Conservation (phyloP, 2,329 filamentous ascomycete genomes). For the Gliomastix tumulicola region DNA sequence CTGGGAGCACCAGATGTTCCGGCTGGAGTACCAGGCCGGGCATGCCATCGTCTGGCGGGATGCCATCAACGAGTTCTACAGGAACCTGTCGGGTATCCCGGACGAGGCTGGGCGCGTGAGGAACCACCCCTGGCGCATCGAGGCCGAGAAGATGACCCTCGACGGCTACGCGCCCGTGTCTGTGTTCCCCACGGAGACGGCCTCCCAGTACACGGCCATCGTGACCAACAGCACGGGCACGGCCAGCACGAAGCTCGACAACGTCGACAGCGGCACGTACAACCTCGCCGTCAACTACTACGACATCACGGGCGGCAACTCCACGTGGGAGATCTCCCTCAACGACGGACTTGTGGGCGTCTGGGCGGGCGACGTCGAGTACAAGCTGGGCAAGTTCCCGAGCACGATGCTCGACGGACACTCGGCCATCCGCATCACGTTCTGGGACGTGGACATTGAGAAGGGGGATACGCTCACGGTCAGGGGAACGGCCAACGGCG, state of each 20-base stretch:
- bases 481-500: constrained; percentile 49
- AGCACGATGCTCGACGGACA: constrained; percentile 57
- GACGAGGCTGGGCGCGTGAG: constrained; percentile 50
- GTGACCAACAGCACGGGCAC: constrained; percentile 41
- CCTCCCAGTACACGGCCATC: constrained; percentile 47
- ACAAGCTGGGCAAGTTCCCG: constrained; percentile 49
- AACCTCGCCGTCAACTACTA: constrained; percentile 62
- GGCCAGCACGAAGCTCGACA: constrained; percentile 35
- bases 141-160: constrained; percentile 59
- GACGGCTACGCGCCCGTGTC: constrained; percentile 45
- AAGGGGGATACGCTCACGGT: constrained; percentile 48
- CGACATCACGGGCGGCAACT: constrained; percentile 51
- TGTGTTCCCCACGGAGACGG: constrained; percentile 53
- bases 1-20: constrained; percentile 50
- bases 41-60: constrained; percentile 67
- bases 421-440: constrained; percentile 56
- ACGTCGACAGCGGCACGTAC: constrained; percentile 49
- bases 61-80: constrained; percentile 57
- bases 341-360: constrained; percentile 43
- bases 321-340: constrained; percentile 47
- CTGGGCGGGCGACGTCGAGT: constrained; percentile 56
- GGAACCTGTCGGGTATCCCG: constrained; percentile 51
- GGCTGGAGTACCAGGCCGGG: constrained; percentile 59
- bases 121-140: constrained; percentile 58
- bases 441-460: constrained; percentile 37